Base-by-base conservation (phyloP, 108 stramenopile genomes). In the Nannochloropsis oceanica region DNA sequence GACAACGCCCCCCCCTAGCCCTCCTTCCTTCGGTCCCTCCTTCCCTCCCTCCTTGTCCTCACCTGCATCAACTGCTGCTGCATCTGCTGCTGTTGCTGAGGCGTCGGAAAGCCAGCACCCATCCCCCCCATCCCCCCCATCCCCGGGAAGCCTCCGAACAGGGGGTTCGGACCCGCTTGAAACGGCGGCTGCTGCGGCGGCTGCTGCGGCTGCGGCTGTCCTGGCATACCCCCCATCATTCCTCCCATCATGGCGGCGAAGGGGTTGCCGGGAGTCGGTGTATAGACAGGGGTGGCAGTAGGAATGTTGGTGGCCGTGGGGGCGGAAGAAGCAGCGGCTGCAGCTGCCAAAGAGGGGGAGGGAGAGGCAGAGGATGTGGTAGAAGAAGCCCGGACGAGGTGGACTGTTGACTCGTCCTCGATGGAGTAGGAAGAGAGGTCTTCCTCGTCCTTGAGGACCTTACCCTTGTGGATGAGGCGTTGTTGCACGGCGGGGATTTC, bases 391-490 rank as follows among this genome's bases (percentile, higher is more conserved):
- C 87, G 87, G 26, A 87, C 87, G 80, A 87, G 84, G 59, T 87
- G 87, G 12, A 87, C 80, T 27, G 87, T 87, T 79, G 79, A 84
- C 46, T 87, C 80, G 25, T 83, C 80, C n/a, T 85, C 80, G 14
- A 84, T 84, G 43, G 84, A 82, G 84, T 88, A 88, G 26, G 84
- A 84, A 44, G 81, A 81, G 20, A 88, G 73, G 44, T 92, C 91
- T 13, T 89, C 85, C 27, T 94, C 90, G 44, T 96, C 95, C 85
- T 94, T 94, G n/a, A 98, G 86, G 44, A 96, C 96, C 24, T 95
- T 90, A 79, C 97, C 97, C 91, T 95, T 96, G 93, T 93, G 95
- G 79, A 98, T 94, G 81, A 98, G 90, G 59, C 96, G 92, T 89
- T 96, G 96, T 13, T 94, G 88, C 18, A 81, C 85, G 12, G 93